Conservation (phyloP, 306 rosid species). For the Glycine latifolia region DNA sequence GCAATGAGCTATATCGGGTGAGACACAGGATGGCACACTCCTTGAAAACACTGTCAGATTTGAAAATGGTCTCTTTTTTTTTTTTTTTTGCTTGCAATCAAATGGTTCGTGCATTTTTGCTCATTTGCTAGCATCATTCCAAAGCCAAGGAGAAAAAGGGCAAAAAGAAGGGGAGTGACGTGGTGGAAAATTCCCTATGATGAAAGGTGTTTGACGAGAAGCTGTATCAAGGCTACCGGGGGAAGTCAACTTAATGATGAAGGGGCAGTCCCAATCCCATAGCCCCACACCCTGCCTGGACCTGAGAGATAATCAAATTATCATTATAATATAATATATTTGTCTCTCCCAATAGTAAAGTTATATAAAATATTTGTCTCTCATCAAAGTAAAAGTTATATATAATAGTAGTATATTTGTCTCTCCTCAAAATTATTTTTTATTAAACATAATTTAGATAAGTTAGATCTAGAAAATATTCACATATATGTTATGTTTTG, state of each 20-base stretch:
- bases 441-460: too few species aligned
- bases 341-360: background rate
- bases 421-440: background rate
- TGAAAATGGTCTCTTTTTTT: conserved; percentile 27
- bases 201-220: conserved; percentile 47
- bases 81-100: background rate
- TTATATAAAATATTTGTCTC: too few species aligned
- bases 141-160: background rate
- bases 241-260: conserved; percentile 52
- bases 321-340: too few species aligned
- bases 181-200: conserved; percentile 35
- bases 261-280: conserved; percentile 43
- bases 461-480: too few species aligned
- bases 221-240: background rate
- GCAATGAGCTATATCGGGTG: conserved; percentile 32
- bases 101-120: conserved; percentile 8
- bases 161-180: conserved; percentile 21
- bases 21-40: conserved; percentile 1
- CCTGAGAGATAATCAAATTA: too few species aligned
- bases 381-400: background rate
- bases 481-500: too few species aligned
- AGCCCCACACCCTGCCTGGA: conserved; percentile 3
- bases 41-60: conserved; percentile 23
- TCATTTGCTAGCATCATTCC: background rate
- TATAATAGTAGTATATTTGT: background rate